A percentile compares a stretch with the other conserved stretches of the same genome.
Conservation (phyloP, 1,284 basidiomycete genomes). For the Exobasidium cylindrosporum region DNA sequence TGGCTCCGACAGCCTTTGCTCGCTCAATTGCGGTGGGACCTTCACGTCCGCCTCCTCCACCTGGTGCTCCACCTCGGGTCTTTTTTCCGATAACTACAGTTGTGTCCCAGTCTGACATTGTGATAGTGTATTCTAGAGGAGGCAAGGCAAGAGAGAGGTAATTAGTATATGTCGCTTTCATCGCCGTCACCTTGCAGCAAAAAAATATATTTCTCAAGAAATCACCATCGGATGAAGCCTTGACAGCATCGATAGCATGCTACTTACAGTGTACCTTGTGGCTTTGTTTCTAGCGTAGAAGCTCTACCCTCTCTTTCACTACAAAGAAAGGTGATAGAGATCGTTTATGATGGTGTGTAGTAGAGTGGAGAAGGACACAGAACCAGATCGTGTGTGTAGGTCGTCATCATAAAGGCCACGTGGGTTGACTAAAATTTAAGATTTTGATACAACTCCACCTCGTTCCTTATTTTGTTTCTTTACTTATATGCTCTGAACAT, state of each 20-base stretch:
- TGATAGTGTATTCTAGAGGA: not conserved
- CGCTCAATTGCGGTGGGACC: constrained; percentile 50
- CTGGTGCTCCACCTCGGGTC: constrained; percentile 64
- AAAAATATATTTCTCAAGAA: too few species aligned
- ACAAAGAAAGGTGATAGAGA: too few species aligned
- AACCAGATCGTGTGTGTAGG: not conserved
- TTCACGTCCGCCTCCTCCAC: constrained; percentile 65
- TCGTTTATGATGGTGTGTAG: too few species aligned
- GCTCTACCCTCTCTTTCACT: too few species aligned
- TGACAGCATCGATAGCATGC: not conserved
- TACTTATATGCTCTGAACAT: too few species aligned
- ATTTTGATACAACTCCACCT: not conserved
- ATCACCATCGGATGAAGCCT: too few species aligned
- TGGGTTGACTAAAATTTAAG: not conserved
- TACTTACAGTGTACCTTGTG: not conserved
- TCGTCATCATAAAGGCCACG: not conserved
- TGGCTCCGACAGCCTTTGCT: constrained; percentile 57
- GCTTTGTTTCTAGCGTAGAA: too few species aligned
- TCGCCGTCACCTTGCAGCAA: too few species aligned
- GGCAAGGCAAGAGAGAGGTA: not conserved
- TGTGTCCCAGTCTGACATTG: constrained; percentile 33
- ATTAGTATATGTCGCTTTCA: too few species aligned
- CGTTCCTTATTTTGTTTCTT: not conserved
- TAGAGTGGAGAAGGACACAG: not conserved
- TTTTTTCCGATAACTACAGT: constrained; percentile 71